A percentile compares a stretch with the other conserved stretches of the same genome.
Conservation (phyloP, 169 alveolate species). For the Plasmodium fragile region DNA sequence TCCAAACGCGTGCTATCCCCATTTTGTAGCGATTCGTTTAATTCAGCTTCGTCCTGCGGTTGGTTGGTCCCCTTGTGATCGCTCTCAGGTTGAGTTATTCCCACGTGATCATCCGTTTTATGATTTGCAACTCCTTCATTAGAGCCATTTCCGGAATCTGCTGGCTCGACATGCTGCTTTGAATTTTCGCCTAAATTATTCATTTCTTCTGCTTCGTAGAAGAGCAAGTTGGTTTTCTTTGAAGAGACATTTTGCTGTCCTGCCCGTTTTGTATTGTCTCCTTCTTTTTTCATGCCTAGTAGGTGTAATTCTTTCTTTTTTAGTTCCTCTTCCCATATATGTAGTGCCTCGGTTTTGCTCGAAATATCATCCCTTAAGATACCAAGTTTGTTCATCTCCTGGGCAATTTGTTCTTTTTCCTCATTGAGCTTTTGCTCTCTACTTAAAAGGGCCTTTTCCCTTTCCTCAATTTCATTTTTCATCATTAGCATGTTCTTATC, state of each 20-base stretch:
- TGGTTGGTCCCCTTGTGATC: neutral
- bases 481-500: neutral
- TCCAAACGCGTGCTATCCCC: neutral
- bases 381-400: slow-evolving; percentile 29
- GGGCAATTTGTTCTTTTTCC: neutral
- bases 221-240: neutral
- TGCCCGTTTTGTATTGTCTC: neutral
- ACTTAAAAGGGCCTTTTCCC: neutral
- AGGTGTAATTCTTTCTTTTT: slow-evolving; percentile 20
- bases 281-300: neutral
- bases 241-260: neutral
- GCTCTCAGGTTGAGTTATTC: neutral
- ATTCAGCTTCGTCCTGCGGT: neutral
- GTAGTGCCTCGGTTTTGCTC: slow-evolving; percentile 16
- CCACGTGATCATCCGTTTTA: neutral
- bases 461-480: slow-evolving; percentile 20
- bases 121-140: neutral
- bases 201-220: neutral
- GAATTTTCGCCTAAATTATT: neutral
- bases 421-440: slow-evolving; percentile 52
- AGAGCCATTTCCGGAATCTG: neutral
- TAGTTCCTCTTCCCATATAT: slow-evolving; percentile 40
- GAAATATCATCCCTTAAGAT: slow-evolving; percentile 18
- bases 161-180: neutral
- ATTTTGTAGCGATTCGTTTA: neutral